A percentile compares a stretch with the other conserved stretches of the same genome.
phyloP scores from a whole-genome alignment of 2,329 filamentous ascomycete genomes.

The Delphinella strobiligena region DNA sequence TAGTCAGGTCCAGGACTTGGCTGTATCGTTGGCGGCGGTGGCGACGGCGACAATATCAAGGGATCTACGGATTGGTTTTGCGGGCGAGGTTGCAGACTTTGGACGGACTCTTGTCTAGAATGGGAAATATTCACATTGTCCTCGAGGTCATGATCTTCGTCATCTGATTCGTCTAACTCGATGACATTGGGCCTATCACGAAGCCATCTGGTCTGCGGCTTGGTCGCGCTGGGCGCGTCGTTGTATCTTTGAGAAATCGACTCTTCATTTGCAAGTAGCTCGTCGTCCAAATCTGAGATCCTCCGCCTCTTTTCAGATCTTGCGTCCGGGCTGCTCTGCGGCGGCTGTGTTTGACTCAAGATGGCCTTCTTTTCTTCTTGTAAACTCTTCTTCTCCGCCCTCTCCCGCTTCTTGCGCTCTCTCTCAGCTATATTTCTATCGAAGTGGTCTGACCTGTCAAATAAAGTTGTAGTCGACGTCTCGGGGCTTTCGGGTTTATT shows the following conservation, averaged over 20 bases:
- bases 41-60: too few species aligned
- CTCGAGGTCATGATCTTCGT: background rate
- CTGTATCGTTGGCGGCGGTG: too few species aligned
- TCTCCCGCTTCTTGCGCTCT: constrained; percentile 20
- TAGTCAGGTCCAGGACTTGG: too few species aligned
- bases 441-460: constrained; percentile 30
- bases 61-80: background rate
- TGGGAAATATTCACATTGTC: background rate
- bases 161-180: background rate
- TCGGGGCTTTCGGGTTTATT: background rate
- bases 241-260: background rate
- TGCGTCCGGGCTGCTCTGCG: background rate
- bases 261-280: background rate
- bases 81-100: background rate
- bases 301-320: background rate
- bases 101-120: background rate
- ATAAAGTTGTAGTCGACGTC: constrained; percentile 23
- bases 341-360: background rate
- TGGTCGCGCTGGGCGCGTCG: background rate
- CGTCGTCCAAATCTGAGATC: background rate
- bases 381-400: constrained; percentile 13
- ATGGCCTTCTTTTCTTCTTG: constrained; percentile 4
- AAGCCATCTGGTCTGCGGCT: background rate
- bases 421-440: constrained; percentile 27
- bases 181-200: background rate